Evolutionary conservation across 2,329 filamentous ascomycete genomes (phyloP).

Genomic region (Hypoxylon sp.): DNA sequence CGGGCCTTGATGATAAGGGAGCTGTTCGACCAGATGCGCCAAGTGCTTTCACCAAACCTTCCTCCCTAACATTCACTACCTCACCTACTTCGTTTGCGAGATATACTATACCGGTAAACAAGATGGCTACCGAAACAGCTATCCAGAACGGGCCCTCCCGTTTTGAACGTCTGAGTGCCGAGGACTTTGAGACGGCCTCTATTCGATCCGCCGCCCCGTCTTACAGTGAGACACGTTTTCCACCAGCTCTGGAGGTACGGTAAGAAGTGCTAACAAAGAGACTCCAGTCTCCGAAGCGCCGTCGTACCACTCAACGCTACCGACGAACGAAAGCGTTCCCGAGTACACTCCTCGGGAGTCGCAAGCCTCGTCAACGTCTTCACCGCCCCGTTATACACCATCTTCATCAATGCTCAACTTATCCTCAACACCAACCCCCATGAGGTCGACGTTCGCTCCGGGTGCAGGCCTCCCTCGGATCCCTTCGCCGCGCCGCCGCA

Average conservation of each 20-base stretch:
- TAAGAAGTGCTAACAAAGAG: slow-evolving; percentile 36
- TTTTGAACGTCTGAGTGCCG: slow-evolving; percentile 53
- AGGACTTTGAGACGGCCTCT: slow-evolving; percentile 76
- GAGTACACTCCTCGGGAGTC: slow-evolving; percentile 60
- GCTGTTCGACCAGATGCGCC: slow-evolving; percentile 40
- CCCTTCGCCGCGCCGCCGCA: slow-evolving; percentile 55
- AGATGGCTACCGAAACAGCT: slow-evolving; percentile 49
- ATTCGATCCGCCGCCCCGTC: slow-evolving; percentile 76
- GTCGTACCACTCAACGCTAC: slow-evolving; percentile 70
- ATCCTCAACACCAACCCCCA: slow-evolving; percentile 46
- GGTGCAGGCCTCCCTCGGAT: slow-evolving; percentile 65
- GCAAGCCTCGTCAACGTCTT: slow-evolving; percentile 32
- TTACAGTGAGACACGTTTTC: slow-evolving; percentile 64
- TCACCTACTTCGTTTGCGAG: slow-evolving; percentile 21
- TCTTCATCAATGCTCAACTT: slow-evolving; percentile 42
- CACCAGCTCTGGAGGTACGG: not conserved
- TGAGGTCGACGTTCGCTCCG: slow-evolving; percentile 46
- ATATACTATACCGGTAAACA: slow-evolving; percentile 23
- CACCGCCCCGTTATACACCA: slow-evolving; percentile 44
- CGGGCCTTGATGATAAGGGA: slow-evolving; percentile 35
- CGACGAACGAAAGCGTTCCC: slow-evolving; percentile 62
- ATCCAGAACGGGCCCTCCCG: slow-evolving; percentile 44
- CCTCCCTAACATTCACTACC: slow-evolving; percentile 32
- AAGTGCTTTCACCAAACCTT: slow-evolving; percentile 36
- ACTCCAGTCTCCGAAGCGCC: slow-evolving; percentile 71